Evolutionary conservation across 2,329 filamentous ascomycete genomes (phyloP), one percentile per base, ranked within the genome.

Genomic region (Fusarium dimerum): DNA sequence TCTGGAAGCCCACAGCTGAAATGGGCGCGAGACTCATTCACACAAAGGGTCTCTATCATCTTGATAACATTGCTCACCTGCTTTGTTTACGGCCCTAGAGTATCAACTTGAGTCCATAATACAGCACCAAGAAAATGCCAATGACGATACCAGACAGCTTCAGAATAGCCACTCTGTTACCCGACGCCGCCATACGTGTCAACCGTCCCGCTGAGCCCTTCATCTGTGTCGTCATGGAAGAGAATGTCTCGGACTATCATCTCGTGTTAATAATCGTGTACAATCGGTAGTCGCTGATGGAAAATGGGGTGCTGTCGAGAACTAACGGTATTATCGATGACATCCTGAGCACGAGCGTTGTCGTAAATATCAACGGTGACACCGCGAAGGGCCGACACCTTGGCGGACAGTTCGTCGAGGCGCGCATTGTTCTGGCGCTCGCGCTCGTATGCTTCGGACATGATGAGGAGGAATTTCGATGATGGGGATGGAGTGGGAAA

Each of bases 341-440:
- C 84, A 61, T 89, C 85, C 66, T 97, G 93, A 64, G 90, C 85
- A 52, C 91, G 85, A 45, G 94, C 94, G 71, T 94, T 92, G 76
- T 97, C 92, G 81, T 97, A 97, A 68, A 99, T 99, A 77, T 99
- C 92, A 60, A 97, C 85, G 40, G 94, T 99, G 46, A 99, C 91
- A 72, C 89, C 90, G 68, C 93, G 91, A 58, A 99, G 83, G 47
- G 92, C 91, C 16, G 90, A 90, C 50, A 97, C 92, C 77, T 99
- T 99, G 61, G 85, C 83, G 15, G 89, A 89, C 38, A 99, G 88
- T 71, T 96, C 92, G 67, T 93, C 87, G 51, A 99, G 89, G 64
- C 93, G 92, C 62, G 90, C 86, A 76, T 97, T 96, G 78, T 99
- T 99, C 75, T 99, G 94, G 70, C 84, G 82, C 76, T 91, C 87